Conservation (phyloP, 2,329 filamentous ascomycete species). For the Lachnellula cervina region DNA sequence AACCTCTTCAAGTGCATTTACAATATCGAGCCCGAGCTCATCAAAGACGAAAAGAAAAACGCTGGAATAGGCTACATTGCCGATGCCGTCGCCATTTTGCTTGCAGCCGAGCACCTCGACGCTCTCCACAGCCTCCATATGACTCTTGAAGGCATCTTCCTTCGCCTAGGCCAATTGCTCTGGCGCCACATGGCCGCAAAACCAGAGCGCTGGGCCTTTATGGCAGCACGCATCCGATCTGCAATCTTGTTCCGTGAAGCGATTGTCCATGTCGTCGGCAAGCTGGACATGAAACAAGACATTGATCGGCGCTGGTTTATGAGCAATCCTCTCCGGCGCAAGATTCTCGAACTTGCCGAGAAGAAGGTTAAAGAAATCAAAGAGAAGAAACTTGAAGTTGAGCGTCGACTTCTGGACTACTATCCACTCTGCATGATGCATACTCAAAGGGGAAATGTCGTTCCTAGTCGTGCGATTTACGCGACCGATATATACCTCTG, state of each 20-base stretch:
- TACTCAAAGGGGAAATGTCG: background rate
- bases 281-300: constrained; percentile 12
- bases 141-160: constrained; percentile 22
- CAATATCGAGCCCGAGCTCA: constrained; percentile 15
- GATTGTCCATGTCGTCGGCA: constrained; percentile 25
- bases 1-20: constrained; percentile 27
- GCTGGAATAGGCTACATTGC: constrained; percentile 9
- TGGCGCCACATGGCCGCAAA: constrained; percentile 20
- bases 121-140: constrained; percentile 16
- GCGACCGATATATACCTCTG: constrained; percentile 28
- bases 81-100: constrained; percentile 20
- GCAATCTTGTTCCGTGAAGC: constrained; percentile 28
- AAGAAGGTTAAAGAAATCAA: constrained; percentile 21
- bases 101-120: constrained; percentile 18
- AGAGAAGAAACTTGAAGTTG: constrained; percentile 20
- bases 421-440: constrained; percentile 24
- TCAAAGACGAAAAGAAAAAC: background rate
- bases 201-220: constrained; percentile 23
- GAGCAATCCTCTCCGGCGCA: constrained; percentile 2
- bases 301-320: constrained; percentile 13
- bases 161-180: constrained; percentile 22
- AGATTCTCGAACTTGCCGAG: constrained; percentile 14
- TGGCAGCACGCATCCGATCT: constrained; percentile 23
- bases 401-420: constrained; percentile 19
- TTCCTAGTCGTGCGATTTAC: constrained; percentile 26